These are phyloP conservation scores for Colletotrichum musae DNA, from an alignment of 2,329 filamentous ascomycete species.

Conservation along the genomic window DNA sequence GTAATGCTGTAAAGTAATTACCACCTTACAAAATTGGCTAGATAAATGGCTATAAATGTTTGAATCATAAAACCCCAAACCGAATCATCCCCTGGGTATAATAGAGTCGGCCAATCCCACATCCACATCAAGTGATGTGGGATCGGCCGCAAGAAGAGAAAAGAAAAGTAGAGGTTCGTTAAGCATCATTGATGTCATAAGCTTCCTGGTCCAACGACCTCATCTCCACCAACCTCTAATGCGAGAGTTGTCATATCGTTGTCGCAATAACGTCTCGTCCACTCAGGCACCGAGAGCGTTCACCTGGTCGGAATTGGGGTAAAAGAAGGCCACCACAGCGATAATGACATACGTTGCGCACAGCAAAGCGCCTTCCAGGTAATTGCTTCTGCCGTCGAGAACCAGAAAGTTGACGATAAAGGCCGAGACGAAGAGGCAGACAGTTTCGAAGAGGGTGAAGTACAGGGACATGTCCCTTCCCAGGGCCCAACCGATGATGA, in stretches of 20 bases:
- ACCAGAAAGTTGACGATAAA: slow-evolving; percentile 92
- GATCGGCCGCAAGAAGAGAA: background rate
- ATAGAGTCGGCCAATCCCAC: background rate
- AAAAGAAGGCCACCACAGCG: slow-evolving; percentile 76
- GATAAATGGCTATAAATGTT: slow-evolving; percentile 14
- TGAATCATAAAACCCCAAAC: slow-evolving; percentile 17
- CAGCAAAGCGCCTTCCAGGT: slow-evolving; percentile 82
- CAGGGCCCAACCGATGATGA: slow-evolving; percentile 80
- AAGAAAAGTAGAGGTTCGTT: background rate
- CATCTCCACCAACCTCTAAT: background rate
- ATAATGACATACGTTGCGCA: slow-evolving; percentile 79
- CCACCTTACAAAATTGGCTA: slow-evolving; percentile 2
- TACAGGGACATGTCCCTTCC: slow-evolving; percentile 81
- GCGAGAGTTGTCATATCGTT: background rate
- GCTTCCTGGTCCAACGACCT: slow-evolving; percentile 26
- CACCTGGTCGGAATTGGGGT: slow-evolving; percentile 66
- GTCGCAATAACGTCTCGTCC: background rate
- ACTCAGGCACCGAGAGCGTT: slow-evolving; percentile 50
- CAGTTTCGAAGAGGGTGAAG: slow-evolving; percentile 91
- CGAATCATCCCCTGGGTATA: slow-evolving; percentile 10
- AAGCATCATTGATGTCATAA: slow-evolving; percentile 30
- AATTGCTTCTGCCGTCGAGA: slow-evolving; percentile 87
- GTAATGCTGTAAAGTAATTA: background rate
- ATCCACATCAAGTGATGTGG: background rate
- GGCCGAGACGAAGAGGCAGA: slow-evolving; percentile 86